These are phyloP conservation scores for Serpula lacrymans DNA, from an alignment of 768 basidiomycete species.

Conservation along the genomic window DNA sequence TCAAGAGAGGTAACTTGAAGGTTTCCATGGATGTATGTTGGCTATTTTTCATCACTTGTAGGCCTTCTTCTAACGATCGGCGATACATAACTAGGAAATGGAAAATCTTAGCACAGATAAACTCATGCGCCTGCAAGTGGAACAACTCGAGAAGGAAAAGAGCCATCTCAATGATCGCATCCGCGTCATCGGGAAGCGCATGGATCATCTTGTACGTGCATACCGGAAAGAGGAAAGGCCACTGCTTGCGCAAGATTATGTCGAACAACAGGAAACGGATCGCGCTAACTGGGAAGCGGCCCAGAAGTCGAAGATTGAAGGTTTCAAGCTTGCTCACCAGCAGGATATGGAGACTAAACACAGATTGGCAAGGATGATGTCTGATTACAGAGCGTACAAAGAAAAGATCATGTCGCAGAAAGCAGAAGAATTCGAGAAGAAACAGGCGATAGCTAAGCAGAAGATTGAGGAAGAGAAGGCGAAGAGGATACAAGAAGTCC, in stretches of 20 bases:
- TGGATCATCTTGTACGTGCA: constrained; percentile 94
- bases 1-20: constrained; percentile 73
- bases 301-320: constrained; percentile 55
- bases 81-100: too few relatives aligned
- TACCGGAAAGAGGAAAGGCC: constrained; percentile 92
- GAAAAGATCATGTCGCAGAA: constrained; percentile 54
- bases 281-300: constrained; percentile 61
- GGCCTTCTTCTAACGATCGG: constrained; percentile 7
- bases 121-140: constrained; percentile 86
- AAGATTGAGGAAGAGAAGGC: constrained; percentile 86
- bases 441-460: constrained; percentile 50
- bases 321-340: constrained; percentile 53
- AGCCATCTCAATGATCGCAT: constrained; percentile 78
- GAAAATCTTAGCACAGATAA: constrained; percentile 82
- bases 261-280: constrained; percentile 78
- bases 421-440: constrained; percentile 61
- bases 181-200: constrained; percentile 79
- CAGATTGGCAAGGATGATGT: constrained; percentile 68
- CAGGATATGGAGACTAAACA: constrained; percentile 72
- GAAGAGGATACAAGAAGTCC: constrained; percentile 54
- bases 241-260: constrained; percentile 82
- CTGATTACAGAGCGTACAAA: constrained; percentile 59
- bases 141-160: constrained; percentile 97
- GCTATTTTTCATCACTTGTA: neutral
- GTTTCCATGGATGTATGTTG: constrained; percentile 65